Evolutionary conservation across 139 green algal genomes (phyloP), one percentile per base, ranked within the genome.

Genomic region (Spirogloea muscicola): DNA sequence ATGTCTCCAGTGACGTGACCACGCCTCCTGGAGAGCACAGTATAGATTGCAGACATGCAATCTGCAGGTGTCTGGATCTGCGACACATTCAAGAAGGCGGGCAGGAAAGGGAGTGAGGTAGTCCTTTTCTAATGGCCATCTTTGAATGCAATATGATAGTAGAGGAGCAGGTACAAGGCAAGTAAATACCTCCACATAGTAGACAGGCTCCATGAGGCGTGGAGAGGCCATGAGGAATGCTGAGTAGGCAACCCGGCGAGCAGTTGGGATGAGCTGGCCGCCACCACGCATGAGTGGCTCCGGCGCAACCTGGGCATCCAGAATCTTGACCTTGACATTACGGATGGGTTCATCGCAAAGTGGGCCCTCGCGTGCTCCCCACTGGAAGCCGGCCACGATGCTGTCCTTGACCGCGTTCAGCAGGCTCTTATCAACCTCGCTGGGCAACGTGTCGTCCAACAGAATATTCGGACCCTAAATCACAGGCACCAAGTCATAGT

Each of bases 291-390:
- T 71, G 58, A 96, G 84, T 38, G 90, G 88, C 78, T 94, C 88
- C 1, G 79, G 37, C 29, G 88, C 89, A 29, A 94, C 87, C 27
- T 65, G 69, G 3, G 89, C 90, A 72, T 91, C 87, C 29, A 90
- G 80, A 7, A 97, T 84, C 79, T 96, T 96, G 86, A 97, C 97
- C 83, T 97, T 97, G 49, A 96, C 91, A 61, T 95, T 96, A 31
- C 94, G 89, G 65, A 99, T 91, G 33, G 94, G 94, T 84, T 99
- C 94, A 58, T 99, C 94, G 79, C 93, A 97, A 55, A 99, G 85
- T 5, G 94, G 94, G 0, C 94, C 94, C 84, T 99, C 94, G 7
- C 93, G 77, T 29, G 89, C 86, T 4, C 94, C 94, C 94, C 94
- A 99, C 83, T 96, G 92, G 86, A 98, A 98, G 18, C 72, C 75